Evolutionary conservation across 2,329 filamentous ascomycete species (phyloP).

Genomic region (Rachicladosporium sp.): DNA sequence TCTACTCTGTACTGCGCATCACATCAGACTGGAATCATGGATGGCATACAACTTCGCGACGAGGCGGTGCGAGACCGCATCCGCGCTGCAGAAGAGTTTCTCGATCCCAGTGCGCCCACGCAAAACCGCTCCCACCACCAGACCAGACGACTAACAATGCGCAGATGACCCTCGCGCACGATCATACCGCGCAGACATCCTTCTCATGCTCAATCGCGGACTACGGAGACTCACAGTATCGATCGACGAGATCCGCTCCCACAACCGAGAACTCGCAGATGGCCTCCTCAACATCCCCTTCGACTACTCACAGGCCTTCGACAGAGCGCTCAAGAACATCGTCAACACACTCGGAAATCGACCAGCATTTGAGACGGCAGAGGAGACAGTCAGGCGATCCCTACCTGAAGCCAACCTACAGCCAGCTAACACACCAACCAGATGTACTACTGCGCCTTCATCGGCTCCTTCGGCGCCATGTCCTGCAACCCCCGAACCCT

Average conservation of each 20-base stretch:
- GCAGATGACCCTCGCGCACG: conserved; percentile 45
- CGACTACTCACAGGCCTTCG: conserved; percentile 78
- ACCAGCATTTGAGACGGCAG: conserved; percentile 60
- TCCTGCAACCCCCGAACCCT: conserved; percentile 89
- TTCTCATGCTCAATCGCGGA: conserved; percentile 56
- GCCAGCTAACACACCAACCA: conserved; percentile 5
- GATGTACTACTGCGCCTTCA: conserved; percentile 89
- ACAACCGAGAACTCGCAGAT: conserved; percentile 70
- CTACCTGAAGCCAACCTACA: background rate
- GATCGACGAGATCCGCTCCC: conserved; percentile 81
- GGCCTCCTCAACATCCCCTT: conserved; percentile 75
- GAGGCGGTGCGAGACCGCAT: conserved; percentile 74
- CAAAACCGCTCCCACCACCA: background rate
- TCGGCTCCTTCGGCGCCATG: conserved; percentile 89
- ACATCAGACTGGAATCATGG: conserved; percentile 40
- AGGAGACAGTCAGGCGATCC: conserved; percentile 50
- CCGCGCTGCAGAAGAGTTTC: conserved; percentile 78
- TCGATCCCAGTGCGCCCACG: conserved; percentile 56
- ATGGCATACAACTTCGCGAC: conserved; percentile 65
- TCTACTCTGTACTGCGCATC: no score
- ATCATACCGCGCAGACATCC: conserved; percentile 84
- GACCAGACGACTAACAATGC: conserved; percentile 6
- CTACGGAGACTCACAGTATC: conserved; percentile 45
- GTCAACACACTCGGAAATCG: conserved; percentile 68
- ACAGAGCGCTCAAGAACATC: conserved; percentile 78